Conservation (phyloP, 768 basidiomycete genomes). For the Amanita jacksonii region DNA sequence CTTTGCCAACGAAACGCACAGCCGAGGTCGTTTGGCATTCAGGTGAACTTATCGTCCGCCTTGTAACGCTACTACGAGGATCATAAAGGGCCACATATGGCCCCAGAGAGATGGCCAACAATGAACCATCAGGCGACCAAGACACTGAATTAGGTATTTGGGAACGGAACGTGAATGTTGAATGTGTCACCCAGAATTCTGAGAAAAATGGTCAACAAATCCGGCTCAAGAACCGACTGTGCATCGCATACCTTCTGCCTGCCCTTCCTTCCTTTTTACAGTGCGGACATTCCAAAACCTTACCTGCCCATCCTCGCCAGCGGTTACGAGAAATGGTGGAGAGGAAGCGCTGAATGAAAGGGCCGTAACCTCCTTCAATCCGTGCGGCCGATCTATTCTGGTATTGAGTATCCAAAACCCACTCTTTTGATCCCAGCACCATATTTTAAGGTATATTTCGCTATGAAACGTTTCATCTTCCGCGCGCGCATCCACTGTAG, state of each 20-base stretch:
- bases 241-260: conserved; percentile 39
- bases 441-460: conserved; percentile 82
- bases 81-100: conserved; percentile 68
- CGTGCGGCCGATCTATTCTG: conserved; percentile 84
- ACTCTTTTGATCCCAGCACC: conserved; percentile 69
- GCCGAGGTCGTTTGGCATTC: conserved; percentile 36
- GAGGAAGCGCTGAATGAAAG: conserved; percentile 58
- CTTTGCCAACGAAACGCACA: conserved; percentile 57
- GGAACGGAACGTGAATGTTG: conserved; percentile 60
- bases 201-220: conserved; percentile 6
- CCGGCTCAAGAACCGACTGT: neutral
- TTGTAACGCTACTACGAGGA: conserved; percentile 47
- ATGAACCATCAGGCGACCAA: conserved; percentile 83
- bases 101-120: conserved; percentile 68
- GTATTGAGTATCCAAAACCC: conserved; percentile 74
- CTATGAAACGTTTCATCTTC: conserved; percentile 54
- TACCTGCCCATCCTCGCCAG: conserved; percentile 63
- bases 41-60: conserved; percentile 49
- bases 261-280: conserved; percentile 34
- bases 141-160: conserved; percentile 53
- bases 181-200: conserved; percentile 79
- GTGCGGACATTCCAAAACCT: conserved; percentile 72
- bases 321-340: conserved; percentile 51
- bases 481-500: conserved; percentile 72
- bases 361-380: conserved; percentile 46